These are phyloP conservation scores for Xylaria sp. DNA, from an alignment of 2,329 filamentous ascomycete genomes.

Conservation along the genomic window DNA sequence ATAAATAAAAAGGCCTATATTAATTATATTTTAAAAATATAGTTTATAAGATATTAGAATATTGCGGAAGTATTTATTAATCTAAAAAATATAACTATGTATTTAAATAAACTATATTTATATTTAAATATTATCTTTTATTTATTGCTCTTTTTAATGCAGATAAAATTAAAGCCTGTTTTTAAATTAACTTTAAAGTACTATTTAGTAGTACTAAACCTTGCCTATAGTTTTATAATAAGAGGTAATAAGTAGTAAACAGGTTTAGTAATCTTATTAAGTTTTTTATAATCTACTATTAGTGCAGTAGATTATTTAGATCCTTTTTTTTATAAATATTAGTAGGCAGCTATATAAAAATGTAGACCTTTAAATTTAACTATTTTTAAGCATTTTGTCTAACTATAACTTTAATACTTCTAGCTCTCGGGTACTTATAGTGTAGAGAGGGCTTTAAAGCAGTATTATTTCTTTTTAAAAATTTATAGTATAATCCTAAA, in stretches of 20 bases:
- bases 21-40: neutral
- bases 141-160: neutral
- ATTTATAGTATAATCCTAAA: neutral
- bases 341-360: neutral
- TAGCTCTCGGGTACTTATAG: neutral
- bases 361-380: neutral
- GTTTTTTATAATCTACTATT: neutral
- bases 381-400: neutral
- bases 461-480: neutral
- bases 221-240: too few relatives aligned
- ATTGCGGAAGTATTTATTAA: neutral
- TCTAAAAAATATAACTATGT: neutral
- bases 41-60: neutral
- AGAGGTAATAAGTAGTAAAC: too few relatives aligned
- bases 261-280: neutral
- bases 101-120: neutral
- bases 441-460: neutral
- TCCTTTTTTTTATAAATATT: neutral
- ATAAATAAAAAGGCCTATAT: neutral
- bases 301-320: neutral
- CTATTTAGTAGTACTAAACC: neutral
- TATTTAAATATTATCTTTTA: neutral
- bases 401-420: neutral
- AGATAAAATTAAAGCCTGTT: neutral
- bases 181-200: neutral